Conservation (phyloP, 495 filamentous ascomycete species). For the Hyphodiscus hymeniophilus region DNA sequence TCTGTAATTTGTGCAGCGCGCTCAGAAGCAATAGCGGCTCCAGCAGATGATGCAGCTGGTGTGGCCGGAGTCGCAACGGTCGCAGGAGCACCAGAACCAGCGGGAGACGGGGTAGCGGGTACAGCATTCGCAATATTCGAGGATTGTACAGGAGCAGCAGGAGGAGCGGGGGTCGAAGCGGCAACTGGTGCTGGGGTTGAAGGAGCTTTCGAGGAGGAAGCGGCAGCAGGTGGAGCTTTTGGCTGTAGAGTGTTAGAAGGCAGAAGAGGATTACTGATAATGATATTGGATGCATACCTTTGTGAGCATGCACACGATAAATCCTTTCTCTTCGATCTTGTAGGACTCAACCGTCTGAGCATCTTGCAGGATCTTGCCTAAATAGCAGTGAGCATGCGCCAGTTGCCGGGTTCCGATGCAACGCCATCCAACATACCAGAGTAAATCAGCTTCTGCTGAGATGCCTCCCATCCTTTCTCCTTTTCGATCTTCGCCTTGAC, state of each 20-base stretch:
- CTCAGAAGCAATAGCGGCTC: conserved; percentile 74
- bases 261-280: neutral
- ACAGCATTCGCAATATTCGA: conserved; percentile 33
- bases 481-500: conserved; percentile 83
- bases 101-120: conserved; percentile 59
- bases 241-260: conserved; percentile 19
- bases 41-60: conserved; percentile 61
- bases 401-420: neutral
- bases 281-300: conserved; percentile 68
- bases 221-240: conserved; percentile 11
- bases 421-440: conserved; percentile 57
- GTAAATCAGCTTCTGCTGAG: conserved; percentile 90
- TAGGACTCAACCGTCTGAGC: conserved; percentile 90
- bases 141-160: conserved; percentile 44
- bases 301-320: conserved; percentile 92
- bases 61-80: conserved; percentile 29
- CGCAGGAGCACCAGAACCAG: conserved; percentile 33
- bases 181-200: conserved; percentile 63
- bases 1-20: conserved; percentile 81
- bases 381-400: conserved; percentile 10
- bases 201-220: conserved; percentile 43
- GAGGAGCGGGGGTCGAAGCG: conserved; percentile 47
- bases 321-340: conserved; percentile 98
- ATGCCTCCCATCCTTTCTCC: conserved; percentile 86
- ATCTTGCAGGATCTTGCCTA: conserved; percentile 97